phyloP scores from a whole-genome alignment of 495 filamentous ascomycete genomes.

The Tuber magnatum region DNA sequence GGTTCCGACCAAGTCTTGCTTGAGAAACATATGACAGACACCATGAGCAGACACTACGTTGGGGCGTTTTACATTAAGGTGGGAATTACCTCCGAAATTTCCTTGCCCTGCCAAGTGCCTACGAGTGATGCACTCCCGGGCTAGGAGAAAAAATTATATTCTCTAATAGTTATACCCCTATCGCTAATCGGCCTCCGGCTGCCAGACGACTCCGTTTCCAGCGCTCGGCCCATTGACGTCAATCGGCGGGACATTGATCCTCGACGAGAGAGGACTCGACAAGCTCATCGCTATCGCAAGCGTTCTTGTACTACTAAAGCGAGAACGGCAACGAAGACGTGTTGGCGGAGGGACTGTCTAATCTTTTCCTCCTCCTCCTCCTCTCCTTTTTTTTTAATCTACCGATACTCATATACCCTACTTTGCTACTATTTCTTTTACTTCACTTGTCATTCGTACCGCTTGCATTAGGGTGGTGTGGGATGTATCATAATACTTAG shows the following conservation, averaged over 20 bases:
- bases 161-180: not conserved
- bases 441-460: not conserved
- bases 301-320: slow-evolving; percentile 30
- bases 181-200: not conserved
- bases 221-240: slow-evolving; percentile 15
- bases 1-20: slow-evolving; percentile 12
- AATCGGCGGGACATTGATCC: slow-evolving; percentile 30
- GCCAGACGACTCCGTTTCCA: not conserved
- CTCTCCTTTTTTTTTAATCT: not conserved
- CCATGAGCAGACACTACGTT: slow-evolving; percentile 24
- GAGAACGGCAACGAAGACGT: slow-evolving; percentile 31
- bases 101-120: not conserved
- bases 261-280: slow-evolving; percentile 33
- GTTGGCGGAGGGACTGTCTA: slow-evolving; percentile 21
- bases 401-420: not conserved
- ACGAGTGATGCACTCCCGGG: not conserved
- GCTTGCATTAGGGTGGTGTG: not conserved
- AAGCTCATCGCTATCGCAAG: slow-evolving; percentile 25
- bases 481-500: not conserved
- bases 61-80: slow-evolving; percentile 33
- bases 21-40: slow-evolving; percentile 12
- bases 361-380: not conserved
- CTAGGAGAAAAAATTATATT: not conserved
- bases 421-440: not conserved
- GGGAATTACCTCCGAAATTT: slow-evolving; percentile 8